A percentile compares a stretch with the other conserved stretches of the same genome.
These are phyloP conservation scores for Striga hermonthica DNA, from an alignment of 305 asterid species.

Conservation along the genomic window DNA sequence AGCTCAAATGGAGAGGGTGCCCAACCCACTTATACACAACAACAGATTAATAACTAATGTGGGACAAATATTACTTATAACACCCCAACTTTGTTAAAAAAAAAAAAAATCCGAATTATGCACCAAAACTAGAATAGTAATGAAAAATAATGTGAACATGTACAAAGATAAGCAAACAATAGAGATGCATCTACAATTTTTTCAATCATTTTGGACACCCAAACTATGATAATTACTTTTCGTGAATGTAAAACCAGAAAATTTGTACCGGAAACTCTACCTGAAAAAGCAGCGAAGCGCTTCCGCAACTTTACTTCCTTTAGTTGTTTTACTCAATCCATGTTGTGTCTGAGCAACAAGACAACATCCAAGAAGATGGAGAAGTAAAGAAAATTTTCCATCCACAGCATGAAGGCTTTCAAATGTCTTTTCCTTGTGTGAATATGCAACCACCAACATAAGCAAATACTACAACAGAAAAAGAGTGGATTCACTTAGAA, in stretches of 20 bases:
- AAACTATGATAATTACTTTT: constrained; percentile 17
- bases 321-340: constrained; percentile 52
- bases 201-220: constrained; percentile 11
- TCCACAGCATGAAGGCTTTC: constrained; percentile 69
- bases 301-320: constrained; percentile 72
- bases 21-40: no score
- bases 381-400: constrained; percentile 57
- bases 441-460: constrained; percentile 70
- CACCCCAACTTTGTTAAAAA: constrained; percentile 10
- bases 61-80: no score
- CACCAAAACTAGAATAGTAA: constrained; percentile 23
- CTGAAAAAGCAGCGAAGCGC: constrained; percentile 89
- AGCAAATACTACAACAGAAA: constrained; percentile 57
- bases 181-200: constrained; percentile 16
- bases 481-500: constrained; percentile 33
- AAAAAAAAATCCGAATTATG: constrained; percentile 26
- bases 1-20: no score
- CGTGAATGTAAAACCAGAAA: constrained; percentile 9
- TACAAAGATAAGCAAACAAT: constrained; percentile 9
- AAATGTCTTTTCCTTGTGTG: constrained; percentile 68
- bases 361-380: constrained; percentile 97
- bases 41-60: no score
- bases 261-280: constrained; percentile 31
- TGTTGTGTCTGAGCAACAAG: constrained; percentile 74
- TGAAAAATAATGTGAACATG: constrained; percentile 18